Percentiles rank a stretch among this genome's conserved stretches.
phyloP scores from a whole-genome alignment of 192 early-diverging fungal species.

The Coemansia sp. region DNA sequence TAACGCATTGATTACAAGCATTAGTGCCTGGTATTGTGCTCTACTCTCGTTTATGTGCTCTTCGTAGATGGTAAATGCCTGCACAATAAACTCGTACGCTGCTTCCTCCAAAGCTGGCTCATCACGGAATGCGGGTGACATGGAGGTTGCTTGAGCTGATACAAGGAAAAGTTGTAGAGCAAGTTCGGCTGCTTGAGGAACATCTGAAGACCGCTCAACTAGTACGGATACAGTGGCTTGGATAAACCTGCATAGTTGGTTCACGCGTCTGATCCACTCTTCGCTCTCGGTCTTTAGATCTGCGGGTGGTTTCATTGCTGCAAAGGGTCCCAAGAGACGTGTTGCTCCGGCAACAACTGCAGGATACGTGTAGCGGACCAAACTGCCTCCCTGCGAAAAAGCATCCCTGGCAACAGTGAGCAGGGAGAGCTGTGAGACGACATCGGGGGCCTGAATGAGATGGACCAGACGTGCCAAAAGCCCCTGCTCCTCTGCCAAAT shows the following conservation, averaged over 20 bases:
- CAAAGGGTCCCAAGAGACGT: slow-evolving; percentile 47
- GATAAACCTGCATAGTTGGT: slow-evolving; percentile 85
- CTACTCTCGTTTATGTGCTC: slow-evolving; percentile 91
- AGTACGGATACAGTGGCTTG: slow-evolving; percentile 79
- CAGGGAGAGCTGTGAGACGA: slow-evolving; percentile 79
- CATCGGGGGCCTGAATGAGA: slow-evolving; percentile 65
- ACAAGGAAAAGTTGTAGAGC: slow-evolving; percentile 81
- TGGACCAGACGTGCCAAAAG: slow-evolving; percentile 79
- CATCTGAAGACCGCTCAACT: slow-evolving; percentile 54
- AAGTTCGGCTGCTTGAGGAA: slow-evolving; percentile 46
- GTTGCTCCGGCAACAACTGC: slow-evolving; percentile 61
- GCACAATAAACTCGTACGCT: slow-evolving; percentile 96
- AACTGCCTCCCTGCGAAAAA: slow-evolving; percentile 86
- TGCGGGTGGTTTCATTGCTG: slow-evolving; percentile 25
- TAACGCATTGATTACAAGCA: slow-evolving; percentile 81
- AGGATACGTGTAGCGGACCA: slow-evolving; percentile 90
- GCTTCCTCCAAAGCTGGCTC: slow-evolving; percentile 87
- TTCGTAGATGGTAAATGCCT: slow-evolving; percentile 97
- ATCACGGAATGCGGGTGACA: slow-evolving; percentile 41
- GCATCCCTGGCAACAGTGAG: slow-evolving; percentile 79
- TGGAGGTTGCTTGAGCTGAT: slow-evolving; percentile 80
- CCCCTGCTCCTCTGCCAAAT: slow-evolving; percentile 89
- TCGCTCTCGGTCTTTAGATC: slow-evolving; percentile 12
- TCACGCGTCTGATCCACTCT: slow-evolving; percentile 64
- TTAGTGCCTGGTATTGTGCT: slow-evolving; percentile 87